A percentile compares a stretch with the other conserved stretches of the same genome.
phyloP scores from a whole-genome alignment of 2,329 filamentous ascomycete genomes.

The Phialophora tarda region DNA sequence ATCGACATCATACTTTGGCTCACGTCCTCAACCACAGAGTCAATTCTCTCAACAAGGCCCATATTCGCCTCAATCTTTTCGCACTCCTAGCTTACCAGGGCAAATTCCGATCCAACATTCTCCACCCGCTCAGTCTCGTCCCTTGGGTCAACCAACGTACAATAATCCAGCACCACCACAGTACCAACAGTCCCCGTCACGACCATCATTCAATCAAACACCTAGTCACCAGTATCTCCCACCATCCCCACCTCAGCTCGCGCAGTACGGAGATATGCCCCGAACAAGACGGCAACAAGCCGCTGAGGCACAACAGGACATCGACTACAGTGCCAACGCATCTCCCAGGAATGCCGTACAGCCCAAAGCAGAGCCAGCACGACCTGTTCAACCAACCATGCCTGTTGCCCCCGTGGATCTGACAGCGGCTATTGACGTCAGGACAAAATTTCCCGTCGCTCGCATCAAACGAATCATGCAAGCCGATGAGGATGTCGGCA shows the following conservation, averaged over 20 bases:
- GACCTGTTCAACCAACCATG: constrained; percentile 22
- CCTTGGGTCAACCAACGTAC: constrained; percentile 41
- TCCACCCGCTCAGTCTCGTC: constrained; percentile 40
- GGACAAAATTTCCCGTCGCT: constrained; percentile 95
- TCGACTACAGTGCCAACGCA: constrained; percentile 34
- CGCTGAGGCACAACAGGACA: constrained; percentile 39
- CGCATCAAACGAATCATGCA: constrained; percentile 99
- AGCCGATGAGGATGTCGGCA: constrained; percentile 96
- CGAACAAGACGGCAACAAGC: constrained; percentile 48
- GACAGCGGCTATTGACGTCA: constrained; percentile 71
- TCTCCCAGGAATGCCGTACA: constrained; percentile 18
- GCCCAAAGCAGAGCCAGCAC: constrained; percentile 20
- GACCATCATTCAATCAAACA: constrained; percentile 38
- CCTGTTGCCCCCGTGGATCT: constrained; percentile 35
- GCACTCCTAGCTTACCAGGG: constrained; percentile 26
- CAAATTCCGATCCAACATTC: constrained; percentile 14
- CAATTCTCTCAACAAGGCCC: constrained; percentile 14
- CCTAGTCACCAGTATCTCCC: constrained; percentile 13
- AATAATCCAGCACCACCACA: constrained; percentile 27
- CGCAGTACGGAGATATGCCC: constrained; percentile 48
- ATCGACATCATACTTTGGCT: constrained; percentile 37
- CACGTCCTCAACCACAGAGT: constrained; percentile 20
- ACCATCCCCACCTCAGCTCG: constrained; percentile 18
- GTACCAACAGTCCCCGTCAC: constrained; percentile 47
- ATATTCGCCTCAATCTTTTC: constrained; percentile 26